Base-by-base conservation (phyloP, 805 yeast genomes). In the Zygosaccharomyces bailii region DNA sequence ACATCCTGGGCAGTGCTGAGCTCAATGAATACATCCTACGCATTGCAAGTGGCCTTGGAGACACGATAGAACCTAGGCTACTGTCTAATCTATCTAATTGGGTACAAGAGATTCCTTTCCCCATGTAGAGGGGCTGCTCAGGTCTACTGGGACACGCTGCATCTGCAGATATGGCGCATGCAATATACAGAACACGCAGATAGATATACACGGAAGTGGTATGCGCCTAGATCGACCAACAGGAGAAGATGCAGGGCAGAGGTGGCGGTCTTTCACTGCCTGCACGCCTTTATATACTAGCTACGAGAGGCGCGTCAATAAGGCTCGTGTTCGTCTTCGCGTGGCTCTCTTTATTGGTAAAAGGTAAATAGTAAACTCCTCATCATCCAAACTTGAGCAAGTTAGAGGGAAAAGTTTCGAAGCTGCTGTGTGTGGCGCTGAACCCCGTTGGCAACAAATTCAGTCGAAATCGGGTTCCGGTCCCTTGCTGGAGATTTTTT, bases 1-100 rank as follows among this genome's bases (percentile, higher is more conserved):
- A 93, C 61, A 90, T 93, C 37, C 71, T 93, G 37, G 99, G 99
- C 2, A 81, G 95, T 50, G 87, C 97, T 1, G 95, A 84, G 59
- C 70, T 93, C 61, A 93, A 93, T 61, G 99, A 93, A 59, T 69
- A 90, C 57, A 71, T 93, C 9, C 69, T 91, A 43, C 76, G 77
- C 49, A 88, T 93, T 13, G 97, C 90, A 1, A 72, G 86, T 34
- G 99, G 99, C 0, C 63, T 72, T 27, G 96, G 95, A 2, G 79
- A 79, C 38, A 63, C 71, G 14, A 85, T 93, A 46, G 69, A 76
- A 35, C 82, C 82, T 54, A 69, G 77, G 37, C 69, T 74, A 39
- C 67, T 75, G 9, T 83, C 95, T 27, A 69, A 74, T 16, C 67
- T 91, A 54, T 67, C 74, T 14, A 74, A 79, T 14, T 85, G 90